A percentile compares a stretch with the other conserved stretches of the same genome.
phyloP scores from a whole-genome alignment of 441 rosid species.

The Melastoma candidum region DNA sequence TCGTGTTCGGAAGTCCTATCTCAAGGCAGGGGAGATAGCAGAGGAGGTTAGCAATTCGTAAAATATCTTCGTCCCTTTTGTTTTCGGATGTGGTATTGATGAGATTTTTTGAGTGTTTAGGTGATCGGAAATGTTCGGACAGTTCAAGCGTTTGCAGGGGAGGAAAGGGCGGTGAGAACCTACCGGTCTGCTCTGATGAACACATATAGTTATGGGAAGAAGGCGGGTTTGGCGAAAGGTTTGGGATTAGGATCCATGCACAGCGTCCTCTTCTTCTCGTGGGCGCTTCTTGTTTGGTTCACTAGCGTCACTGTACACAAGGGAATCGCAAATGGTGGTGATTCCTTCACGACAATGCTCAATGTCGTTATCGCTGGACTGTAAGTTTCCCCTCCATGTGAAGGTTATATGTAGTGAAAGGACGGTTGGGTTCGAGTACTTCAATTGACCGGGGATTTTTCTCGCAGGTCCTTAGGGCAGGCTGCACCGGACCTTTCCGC shows the following conservation, averaged over 20 bases:
- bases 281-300: constrained; percentile 95
- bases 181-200: constrained; percentile 57
- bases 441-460: neutral
- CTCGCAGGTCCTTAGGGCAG: constrained; percentile 68
- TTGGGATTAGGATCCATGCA: constrained; percentile 82
- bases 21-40: constrained; percentile 91
- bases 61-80: neutral
- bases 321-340: constrained; percentile 70
- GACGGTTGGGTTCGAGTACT: no score
- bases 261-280: constrained; percentile 78
- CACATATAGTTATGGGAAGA: constrained; percentile 65
- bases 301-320: constrained; percentile 83
- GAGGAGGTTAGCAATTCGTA: constrained; percentile 55
- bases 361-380: constrained; percentile 90
- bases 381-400: constrained; percentile 30
- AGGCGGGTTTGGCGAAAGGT: constrained; percentile 85
- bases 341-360: constrained; percentile 98
- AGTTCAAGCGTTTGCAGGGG: constrained; percentile 91
- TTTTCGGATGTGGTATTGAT: neutral
- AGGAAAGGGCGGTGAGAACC: constrained; percentile 67
- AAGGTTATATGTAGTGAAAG: no score
- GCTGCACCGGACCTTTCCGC: constrained; percentile 83
- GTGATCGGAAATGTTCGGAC: constrained; percentile 92
- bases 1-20: constrained; percentile 69
- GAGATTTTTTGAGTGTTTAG: constrained; percentile 20